Percentiles rank a stretch among this genome's conserved stretches.
These are phyloP conservation scores for Fusarium citri DNA, from an alignment of 2,329 filamentous ascomycete species.

Conservation along the genomic window DNA sequence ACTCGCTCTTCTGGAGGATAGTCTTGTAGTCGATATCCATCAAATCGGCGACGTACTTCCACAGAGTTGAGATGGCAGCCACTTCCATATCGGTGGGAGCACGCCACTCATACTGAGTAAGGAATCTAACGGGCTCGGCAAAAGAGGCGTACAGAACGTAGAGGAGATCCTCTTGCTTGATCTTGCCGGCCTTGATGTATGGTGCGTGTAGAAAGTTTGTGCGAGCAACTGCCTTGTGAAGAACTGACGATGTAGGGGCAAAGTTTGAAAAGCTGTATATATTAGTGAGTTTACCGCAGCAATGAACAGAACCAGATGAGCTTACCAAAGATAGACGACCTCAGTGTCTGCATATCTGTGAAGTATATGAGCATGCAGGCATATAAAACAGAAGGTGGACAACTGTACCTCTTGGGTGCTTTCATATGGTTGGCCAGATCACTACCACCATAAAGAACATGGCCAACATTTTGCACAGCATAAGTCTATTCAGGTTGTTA, in stretches of 20 bases:
- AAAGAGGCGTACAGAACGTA: conserved; percentile 68
- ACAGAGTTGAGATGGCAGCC: conserved; percentile 75
- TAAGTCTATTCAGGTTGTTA: conserved; percentile 51
- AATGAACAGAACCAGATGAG: background rate
- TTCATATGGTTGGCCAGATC: conserved; percentile 49
- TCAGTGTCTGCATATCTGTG: conserved; percentile 57
- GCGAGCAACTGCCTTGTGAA: conserved; percentile 53
- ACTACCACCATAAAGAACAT: conserved; percentile 52
- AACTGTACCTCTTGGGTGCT: conserved; percentile 52
- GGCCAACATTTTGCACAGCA: conserved; percentile 53
- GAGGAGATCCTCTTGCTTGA: conserved; percentile 53
- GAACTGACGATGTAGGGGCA: conserved; percentile 44
- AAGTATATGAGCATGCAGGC: background rate
- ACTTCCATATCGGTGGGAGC: conserved; percentile 72
- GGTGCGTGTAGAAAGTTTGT: conserved; percentile 56
- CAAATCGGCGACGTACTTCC: conserved; percentile 77
- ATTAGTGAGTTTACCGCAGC: background rate
- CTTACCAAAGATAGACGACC: conserved; percentile 53
- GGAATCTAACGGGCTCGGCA: conserved; percentile 72
- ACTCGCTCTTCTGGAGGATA: conserved; percentile 52
- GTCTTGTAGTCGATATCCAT: conserved; percentile 70
- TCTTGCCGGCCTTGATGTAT: conserved; percentile 52
- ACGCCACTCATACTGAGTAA: conserved; percentile 77
- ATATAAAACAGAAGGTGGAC: background rate
- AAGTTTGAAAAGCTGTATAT: conserved; percentile 47